phyloP scores from a whole-genome alignment of 2,329 filamentous ascomycete genomes.

The Diplodia mutila region DNA sequence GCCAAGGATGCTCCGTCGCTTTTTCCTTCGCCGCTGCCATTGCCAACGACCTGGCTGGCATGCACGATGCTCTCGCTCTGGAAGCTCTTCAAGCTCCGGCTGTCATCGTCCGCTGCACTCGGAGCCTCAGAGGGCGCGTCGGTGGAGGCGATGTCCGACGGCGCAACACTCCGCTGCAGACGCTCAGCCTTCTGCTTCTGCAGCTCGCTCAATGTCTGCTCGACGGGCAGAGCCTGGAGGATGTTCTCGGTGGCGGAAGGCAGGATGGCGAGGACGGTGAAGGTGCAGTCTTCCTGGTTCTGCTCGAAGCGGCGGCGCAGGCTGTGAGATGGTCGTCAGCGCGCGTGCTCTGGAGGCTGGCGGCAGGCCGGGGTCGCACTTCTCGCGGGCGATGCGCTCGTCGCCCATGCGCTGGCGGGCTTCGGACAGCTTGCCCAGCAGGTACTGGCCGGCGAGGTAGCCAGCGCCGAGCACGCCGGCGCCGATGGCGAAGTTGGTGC shows the following conservation, averaged over 20 bases:
- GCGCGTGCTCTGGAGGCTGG: background rate
- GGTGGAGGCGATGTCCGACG: conserved; percentile 59
- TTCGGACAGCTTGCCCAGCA: conserved; percentile 86
- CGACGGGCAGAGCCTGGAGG: conserved; percentile 83
- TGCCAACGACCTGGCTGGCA: conserved; percentile 69
- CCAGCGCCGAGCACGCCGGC: conserved; percentile 85
- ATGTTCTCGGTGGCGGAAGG: conserved; percentile 91
- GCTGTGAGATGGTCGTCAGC: conserved; percentile 53
- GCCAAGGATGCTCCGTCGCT: conserved; percentile 37
- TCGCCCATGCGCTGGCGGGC: conserved; percentile 95
- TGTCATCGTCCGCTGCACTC: conserved; percentile 70
- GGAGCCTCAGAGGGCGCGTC: conserved; percentile 45
- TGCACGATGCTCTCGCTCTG: conserved; percentile 84
- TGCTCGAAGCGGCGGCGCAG: conserved; percentile 95
- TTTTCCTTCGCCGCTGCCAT: conserved; percentile 55
- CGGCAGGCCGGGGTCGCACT: conserved; percentile 60
- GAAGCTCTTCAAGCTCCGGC: conserved; percentile 73
- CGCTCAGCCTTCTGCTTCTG: conserved; percentile 88
- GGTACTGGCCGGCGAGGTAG: conserved; percentile 92
- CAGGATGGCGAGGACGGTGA: conserved; percentile 92
- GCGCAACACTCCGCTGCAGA: conserved; percentile 61
- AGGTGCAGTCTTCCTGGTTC: conserved; percentile 98
- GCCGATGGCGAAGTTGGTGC: conserved; percentile 85
- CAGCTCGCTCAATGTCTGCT: conserved; percentile 89
- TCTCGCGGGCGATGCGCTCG: conserved; percentile 94